These are phyloP conservation scores for Phytopythium litorale DNA, from an alignment of 352 stramenopile genomes.

Conservation along the genomic window DNA sequence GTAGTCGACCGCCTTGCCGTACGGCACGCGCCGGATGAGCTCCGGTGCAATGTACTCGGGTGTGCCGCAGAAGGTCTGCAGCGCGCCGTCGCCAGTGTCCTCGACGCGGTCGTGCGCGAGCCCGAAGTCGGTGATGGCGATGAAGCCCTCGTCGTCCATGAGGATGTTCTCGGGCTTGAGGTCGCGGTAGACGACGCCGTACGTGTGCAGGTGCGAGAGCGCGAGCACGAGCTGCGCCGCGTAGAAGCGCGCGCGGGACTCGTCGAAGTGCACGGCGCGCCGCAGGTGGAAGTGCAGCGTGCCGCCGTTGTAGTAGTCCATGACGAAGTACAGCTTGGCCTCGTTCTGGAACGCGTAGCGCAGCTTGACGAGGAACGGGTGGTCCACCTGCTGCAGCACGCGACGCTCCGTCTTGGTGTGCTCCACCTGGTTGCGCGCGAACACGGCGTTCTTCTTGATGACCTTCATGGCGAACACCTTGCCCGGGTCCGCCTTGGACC, in stretches of 20 bases:
- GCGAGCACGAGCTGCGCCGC: constrained; percentile 78
- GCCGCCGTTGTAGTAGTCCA: constrained; percentile 88
- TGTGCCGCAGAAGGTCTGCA: constrained; percentile 82
- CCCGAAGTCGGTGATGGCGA: constrained; percentile 89
- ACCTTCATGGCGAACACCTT: constrained; percentile 92
- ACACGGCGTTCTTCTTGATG: constrained; percentile 87
- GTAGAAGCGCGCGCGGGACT: constrained; percentile 71
- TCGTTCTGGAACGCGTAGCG: constrained; percentile 86
- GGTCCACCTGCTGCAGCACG: constrained; percentile 83
- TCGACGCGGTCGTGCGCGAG: constrained; percentile 76
- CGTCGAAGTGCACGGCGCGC: constrained; percentile 63
- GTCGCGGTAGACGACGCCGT: constrained; percentile 92
- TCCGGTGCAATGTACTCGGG: constrained; percentile 85
- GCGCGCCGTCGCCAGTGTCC: constrained; percentile 52
- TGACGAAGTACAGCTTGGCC: constrained; percentile 86
- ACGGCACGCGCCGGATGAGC: constrained; percentile 66
- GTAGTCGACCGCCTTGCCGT: constrained; percentile 84
- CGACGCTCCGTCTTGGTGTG: constrained; percentile 90
- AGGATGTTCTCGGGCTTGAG: constrained; percentile 96
- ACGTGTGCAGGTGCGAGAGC: constrained; percentile 79
- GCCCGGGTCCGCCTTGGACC: constrained; percentile 6
- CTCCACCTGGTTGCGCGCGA: constrained; percentile 88
- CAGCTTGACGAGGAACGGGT: constrained; percentile 84
- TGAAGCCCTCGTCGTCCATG: constrained; percentile 78
- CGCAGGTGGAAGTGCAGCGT: constrained; percentile 82